phyloP scores from a whole-genome alignment of 2,329 filamentous ascomycete species.

The Colletotrichum chrysophilum region DNA sequence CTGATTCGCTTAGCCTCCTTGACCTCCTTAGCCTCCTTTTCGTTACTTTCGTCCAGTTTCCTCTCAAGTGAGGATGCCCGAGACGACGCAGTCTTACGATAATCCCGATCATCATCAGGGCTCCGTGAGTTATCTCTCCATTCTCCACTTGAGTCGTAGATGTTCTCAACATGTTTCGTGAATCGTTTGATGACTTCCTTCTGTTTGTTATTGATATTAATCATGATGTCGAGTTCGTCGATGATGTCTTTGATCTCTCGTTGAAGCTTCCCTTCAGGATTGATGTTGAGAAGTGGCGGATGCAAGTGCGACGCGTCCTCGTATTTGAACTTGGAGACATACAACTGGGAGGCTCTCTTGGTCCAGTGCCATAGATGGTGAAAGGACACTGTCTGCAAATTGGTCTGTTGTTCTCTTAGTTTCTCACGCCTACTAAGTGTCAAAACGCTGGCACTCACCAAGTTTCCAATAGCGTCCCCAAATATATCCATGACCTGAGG shows the following conservation, averaged over 20 bases:
- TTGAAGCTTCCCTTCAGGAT: constrained; percentile 45
- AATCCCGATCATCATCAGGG: neutral
- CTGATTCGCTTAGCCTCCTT: too few relatives aligned
- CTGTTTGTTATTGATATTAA: constrained; percentile 42
- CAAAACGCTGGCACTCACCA: constrained; percentile 17
- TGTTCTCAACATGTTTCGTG: constrained; percentile 23
- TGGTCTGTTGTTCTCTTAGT: constrained; percentile 27
- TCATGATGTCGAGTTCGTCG: constrained; percentile 54
- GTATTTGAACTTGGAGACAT: constrained; percentile 19
- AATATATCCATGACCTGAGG: constrained; percentile 48
- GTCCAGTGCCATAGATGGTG: constrained; percentile 36
- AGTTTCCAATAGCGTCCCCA: constrained; percentile 42
- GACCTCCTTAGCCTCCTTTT: too few relatives aligned
- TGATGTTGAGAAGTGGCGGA: constrained; percentile 43
- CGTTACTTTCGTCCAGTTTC: neutral
- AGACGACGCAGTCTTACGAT: neutral
- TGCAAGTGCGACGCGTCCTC: constrained; percentile 28
- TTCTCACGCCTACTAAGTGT: too few relatives aligned
- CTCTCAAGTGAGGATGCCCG: neutral
- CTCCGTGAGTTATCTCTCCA: neutral
- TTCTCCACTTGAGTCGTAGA: neutral
- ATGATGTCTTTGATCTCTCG: constrained; percentile 51
- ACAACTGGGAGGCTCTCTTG: constrained; percentile 22
- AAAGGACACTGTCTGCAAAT: constrained; percentile 41
- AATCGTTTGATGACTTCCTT: constrained; percentile 33